These are phyloP conservation scores for Aphanomyces astaci DNA, from an alignment of 352 stramenopile species.

Conservation along the genomic window DNA sequence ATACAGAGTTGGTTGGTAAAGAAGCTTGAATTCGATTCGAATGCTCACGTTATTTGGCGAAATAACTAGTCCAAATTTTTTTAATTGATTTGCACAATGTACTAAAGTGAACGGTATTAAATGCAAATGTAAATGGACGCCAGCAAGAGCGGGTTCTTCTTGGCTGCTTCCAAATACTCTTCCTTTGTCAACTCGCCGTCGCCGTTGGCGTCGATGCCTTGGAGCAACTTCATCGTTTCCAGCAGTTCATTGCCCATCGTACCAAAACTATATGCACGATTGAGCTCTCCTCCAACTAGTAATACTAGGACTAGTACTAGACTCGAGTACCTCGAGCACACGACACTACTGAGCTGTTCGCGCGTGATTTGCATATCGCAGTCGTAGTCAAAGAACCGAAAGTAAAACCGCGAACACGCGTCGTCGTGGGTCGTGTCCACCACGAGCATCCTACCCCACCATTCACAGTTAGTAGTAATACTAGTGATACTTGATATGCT, in stretches of 20 bases:
- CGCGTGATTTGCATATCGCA: slow-evolving; percentile 6
- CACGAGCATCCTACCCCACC: not conserved
- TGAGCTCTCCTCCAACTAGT: too few species aligned
- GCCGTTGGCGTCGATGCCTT: slow-evolving; percentile 9
- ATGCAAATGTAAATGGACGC: slow-evolving; percentile 21
- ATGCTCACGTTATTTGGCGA: too few species aligned
- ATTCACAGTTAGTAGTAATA: too few species aligned
- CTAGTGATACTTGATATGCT: too few species aligned
- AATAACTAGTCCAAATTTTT: too few species aligned
- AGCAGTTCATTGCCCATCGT: slow-evolving; percentile 6
- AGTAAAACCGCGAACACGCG: slow-evolving; percentile 11
- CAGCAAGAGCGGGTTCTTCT: not conserved
- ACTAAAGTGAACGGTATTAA: slow-evolving; percentile 2
- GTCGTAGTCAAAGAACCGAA: slow-evolving; percentile 20
- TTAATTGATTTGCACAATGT: too few species aligned
- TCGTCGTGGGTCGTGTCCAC: not conserved
- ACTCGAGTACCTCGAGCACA: not conserved
- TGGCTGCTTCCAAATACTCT: slow-evolving; percentile 13
- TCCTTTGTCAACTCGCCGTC: slow-evolving; percentile 13
- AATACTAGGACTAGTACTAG: too few species aligned
- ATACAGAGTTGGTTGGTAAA: too few species aligned
- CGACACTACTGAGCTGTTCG: slow-evolving; percentile 12
- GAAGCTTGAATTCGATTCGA: too few species aligned
- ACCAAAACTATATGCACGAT: slow-evolving; percentile 21
- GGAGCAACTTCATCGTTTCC: slow-evolving; percentile 15